Evolutionary conservation across 108 stramenopile species (phyloP), one percentile per base, ranked within the genome.

Genomic region (Ochromonas danica): DNA sequence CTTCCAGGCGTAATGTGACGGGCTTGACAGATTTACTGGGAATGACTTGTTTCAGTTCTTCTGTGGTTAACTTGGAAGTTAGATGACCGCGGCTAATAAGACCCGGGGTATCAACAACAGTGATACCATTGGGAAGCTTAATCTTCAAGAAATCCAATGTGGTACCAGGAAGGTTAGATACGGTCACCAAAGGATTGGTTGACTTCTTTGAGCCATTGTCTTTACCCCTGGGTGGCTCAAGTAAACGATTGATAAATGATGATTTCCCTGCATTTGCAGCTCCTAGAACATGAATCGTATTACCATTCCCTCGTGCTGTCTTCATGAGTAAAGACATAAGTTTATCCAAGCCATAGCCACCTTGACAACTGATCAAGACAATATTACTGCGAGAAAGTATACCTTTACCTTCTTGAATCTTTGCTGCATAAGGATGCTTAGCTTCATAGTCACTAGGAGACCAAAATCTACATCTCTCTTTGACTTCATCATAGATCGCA

Each of bases 231-330:
- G 45, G 45, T 51, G 45, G 22, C 6, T 78, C 43, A 39, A 88
- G 39, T 33, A 88, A 39, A 42, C 82, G 82, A 71, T 88, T 88
- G 77, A 88, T 86, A 79, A 88, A 88, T 51, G 84, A 81, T 39
- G 78, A 79, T 85, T 88, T 88, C 33, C 87, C 87, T 1, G 82
- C 87, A 77, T 88, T 88, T 40, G 86, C 87, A 36, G 86, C 80
- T n/a, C 87, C 87, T 43, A 88, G 38, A 0, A 88, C 84, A 81
- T 88, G 84, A n/a, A 88, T 72, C 63, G 83, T 85, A 1, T 71
- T 42, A 17, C 42, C 79, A 1, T 43, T 75, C 1, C 67, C 40
- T 0, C 39, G 0, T 14, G 84, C 86, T 27, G 67, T 1, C 1
- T 38, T 17, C 79, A 30, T 14, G 39, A 86, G 79, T 41, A 72